Evolutionary conservation across 2,329 filamentous ascomycete species (phyloP), one percentile per base, ranked within the genome.

Genomic region (Claviceps humidiphila): DNA sequence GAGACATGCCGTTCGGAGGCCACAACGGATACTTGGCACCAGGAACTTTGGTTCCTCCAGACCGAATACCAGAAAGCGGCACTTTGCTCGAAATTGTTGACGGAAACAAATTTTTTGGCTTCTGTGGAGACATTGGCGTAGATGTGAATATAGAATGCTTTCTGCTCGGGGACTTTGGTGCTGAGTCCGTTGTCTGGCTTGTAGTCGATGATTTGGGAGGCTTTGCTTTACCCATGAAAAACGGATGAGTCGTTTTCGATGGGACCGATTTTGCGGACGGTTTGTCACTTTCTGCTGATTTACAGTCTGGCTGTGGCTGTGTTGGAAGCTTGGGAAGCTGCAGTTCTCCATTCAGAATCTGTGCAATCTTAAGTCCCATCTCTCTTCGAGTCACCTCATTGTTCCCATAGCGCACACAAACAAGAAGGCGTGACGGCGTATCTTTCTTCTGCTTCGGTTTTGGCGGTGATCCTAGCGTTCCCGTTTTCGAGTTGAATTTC

Each of bases 21-120:
- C 87, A 93, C n/a, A 80, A 72, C 3, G 87, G 78, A 51, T 86
- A 74, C 56, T 73, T 70, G 8, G 82, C 74, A 2, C 85, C 86
- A 0, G 82, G 80, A n/a, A 84, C 73, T 59, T 80, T 87, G 4
- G 80, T 60, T 0, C 69, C 71, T 3, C 64, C 59, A 4, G 71
- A 69, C 51, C 67, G 74, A 26, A 65, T 60, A 3, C 76, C 73
- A 54, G 77, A 74, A 13, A 69, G 66, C 0, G 72, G 68, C 16
- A 68, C 42, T 14, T 45, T 53, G 7, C 51, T 49, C 13, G 52
- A 53, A 20, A 65, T 67, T 14, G 60, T 64, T 3, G 66, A 54
- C 0, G 59, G 51, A 2, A 66, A 64, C 2, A 57, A 49, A 8
- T 61, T 58, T 8, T 68, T 68, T 34, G 59, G 51, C 49, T 70